A percentile compares a stretch with the other conserved stretches of the same genome.
Conservation (phyloP, 768 basidiomycete species). For the Arthromyces matolae region DNA sequence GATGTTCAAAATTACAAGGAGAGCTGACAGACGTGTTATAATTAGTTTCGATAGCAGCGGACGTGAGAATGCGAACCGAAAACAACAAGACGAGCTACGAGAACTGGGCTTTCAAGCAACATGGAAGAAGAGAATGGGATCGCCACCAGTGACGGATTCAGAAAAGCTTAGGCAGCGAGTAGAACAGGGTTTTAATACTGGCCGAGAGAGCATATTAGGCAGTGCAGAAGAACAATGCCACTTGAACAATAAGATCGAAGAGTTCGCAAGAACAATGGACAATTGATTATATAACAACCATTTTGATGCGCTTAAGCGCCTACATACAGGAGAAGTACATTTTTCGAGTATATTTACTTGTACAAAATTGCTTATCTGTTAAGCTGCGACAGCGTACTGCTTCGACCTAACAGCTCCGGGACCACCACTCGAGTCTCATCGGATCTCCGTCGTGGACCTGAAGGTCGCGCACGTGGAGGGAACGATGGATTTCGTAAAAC, state of each 20-base stretch:
- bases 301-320: not conserved
- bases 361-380: constrained; percentile 7
- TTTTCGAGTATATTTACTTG: constrained; percentile 1
- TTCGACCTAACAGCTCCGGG: constrained; percentile 1
- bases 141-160: constrained; percentile 19
- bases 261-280: not conserved
- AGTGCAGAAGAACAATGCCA: constrained; percentile 7
- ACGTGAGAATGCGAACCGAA: no score
- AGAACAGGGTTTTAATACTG: constrained; percentile 2
- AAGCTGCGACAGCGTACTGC: not conserved
- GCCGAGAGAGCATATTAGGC: not conserved
- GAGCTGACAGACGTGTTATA: constrained; percentile 27
- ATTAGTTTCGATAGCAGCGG: no score
- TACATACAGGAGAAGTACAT: not conserved
- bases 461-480: constrained; percentile 26
- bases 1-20: constrained; percentile 48
- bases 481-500: constrained; percentile 8
- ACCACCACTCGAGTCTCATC: constrained; percentile 10
- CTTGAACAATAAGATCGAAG: constrained; percentile 1
- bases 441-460: constrained; percentile 30
- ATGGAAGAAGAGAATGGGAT: constrained; percentile 8
- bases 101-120: constrained; percentile 40
- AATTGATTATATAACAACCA: not conserved
- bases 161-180: no score
- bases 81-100: constrained; percentile 52